These are phyloP conservation scores for Aspergillus sojae DNA, from an alignment of 2,329 filamentous ascomycete species.

Conservation along the genomic window DNA sequence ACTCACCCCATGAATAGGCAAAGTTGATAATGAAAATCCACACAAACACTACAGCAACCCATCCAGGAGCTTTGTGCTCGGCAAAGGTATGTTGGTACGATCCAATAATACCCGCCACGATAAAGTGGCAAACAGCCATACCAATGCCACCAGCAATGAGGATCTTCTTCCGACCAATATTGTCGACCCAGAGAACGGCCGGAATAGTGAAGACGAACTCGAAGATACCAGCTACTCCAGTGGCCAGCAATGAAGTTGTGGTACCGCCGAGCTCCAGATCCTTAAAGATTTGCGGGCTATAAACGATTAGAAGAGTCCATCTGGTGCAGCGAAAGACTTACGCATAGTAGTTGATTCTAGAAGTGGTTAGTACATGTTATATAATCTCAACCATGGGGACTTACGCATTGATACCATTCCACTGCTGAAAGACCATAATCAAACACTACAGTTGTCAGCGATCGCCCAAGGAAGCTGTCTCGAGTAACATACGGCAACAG, in stretches of 20 bases:
- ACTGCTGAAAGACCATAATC: conserved; percentile 49
- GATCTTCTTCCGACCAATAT: conserved; percentile 44
- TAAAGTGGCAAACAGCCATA: conserved; percentile 71
- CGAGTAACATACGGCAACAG: conserved; percentile 38
- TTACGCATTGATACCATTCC: conserved; percentile 44
- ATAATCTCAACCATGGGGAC: neutral
- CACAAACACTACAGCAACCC: conserved; percentile 62
- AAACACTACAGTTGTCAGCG: conserved; percentile 63
- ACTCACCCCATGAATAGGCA: conserved; percentile 66
- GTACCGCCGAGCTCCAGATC: conserved; percentile 37
- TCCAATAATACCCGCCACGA: conserved; percentile 70
- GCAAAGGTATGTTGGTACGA: conserved; percentile 63
- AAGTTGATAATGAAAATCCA: conserved; percentile 78
- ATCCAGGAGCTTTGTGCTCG: conserved; percentile 63
- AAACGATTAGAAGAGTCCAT: neutral
- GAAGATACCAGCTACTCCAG: conserved; percentile 44
- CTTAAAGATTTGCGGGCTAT: conserved; percentile 37
- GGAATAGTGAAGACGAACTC: conserved; percentile 46
- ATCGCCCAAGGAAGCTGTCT: conserved; percentile 49
- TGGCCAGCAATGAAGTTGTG: conserved; percentile 42
- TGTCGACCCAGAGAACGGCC: conserved; percentile 45
- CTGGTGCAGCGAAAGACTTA: conserved; percentile 13
- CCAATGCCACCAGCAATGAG: conserved; percentile 60
- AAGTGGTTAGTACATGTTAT: neutral
- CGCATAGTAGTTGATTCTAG: conserved; percentile 43